phyloP scores from a whole-genome alignment of 2,329 filamentous ascomycete species.

The Onygena corvina region DNA sequence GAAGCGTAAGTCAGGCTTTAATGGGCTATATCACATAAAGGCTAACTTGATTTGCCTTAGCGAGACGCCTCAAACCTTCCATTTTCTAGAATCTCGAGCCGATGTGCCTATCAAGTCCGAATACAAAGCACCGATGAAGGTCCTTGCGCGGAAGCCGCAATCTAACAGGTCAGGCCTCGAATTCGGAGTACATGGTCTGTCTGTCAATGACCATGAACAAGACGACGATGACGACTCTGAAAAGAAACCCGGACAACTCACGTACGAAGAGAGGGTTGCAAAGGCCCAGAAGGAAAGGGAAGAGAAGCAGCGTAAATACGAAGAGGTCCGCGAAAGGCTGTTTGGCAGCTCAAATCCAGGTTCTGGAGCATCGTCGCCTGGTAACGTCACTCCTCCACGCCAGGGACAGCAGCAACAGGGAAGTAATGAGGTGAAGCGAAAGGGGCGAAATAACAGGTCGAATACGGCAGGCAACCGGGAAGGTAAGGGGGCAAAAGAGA shows the following conservation, averaged over 20 bases:
- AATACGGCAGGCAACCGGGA: slow-evolving; percentile 19
- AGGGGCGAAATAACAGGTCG: slow-evolving; percentile 29
- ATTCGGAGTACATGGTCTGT: not conserved
- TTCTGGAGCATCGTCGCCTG: slow-evolving; percentile 45
- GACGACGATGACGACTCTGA: slow-evolving; percentile 14
- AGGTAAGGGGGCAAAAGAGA: slow-evolving; percentile 33
- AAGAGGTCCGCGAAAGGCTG: slow-evolving; percentile 75
- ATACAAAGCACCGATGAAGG: slow-evolving; percentile 71
- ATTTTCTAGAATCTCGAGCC: slow-evolving; percentile 58
- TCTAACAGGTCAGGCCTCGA: slow-evolving; percentile 32
- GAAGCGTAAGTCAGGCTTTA: slow-evolving; percentile 52
- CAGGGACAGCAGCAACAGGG: slow-evolving; percentile 24
- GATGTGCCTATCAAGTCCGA: slow-evolving; percentile 52
- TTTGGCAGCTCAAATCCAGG: slow-evolving; percentile 50
- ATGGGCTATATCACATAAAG: not conserved
- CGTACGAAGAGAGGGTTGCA: slow-evolving; percentile 63
- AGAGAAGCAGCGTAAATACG: slow-evolving; percentile 82
- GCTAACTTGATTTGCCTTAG: slow-evolving; percentile 31
- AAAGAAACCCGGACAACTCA: slow-evolving; percentile 43
- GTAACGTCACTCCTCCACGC: slow-evolving; percentile 49
- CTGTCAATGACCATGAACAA: slow-evolving; percentile 18
- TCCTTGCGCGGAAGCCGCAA: slow-evolving; percentile 72
- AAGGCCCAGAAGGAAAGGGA: slow-evolving; percentile 69
- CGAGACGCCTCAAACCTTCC: slow-evolving; percentile 60
- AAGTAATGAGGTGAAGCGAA: slow-evolving; percentile 32